Percentiles rank a stretch among this genome's conserved stretches.
These are phyloP conservation scores for Penstemon davidsonii DNA, from an alignment of 257 asterid species.

Conservation along the genomic window DNA sequence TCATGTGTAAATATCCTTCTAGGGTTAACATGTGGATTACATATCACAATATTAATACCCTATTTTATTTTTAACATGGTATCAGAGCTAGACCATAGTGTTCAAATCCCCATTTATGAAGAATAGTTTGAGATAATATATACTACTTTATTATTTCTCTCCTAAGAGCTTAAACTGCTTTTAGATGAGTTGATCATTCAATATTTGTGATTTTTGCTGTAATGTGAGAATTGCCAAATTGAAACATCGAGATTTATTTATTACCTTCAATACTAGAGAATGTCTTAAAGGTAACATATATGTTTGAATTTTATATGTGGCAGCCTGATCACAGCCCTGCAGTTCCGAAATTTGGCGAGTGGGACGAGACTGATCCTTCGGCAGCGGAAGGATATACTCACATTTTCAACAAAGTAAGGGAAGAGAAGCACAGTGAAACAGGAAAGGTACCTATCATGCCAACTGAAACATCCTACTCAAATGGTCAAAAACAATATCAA, in stretches of 20 bases:
- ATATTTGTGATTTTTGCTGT: neutral
- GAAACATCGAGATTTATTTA: neutral
- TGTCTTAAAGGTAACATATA: neutral
- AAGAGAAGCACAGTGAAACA: constrained; percentile 63
- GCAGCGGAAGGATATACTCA: constrained; percentile 77
- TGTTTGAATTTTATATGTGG: constrained; percentile 19
- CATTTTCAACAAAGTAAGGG: constrained; percentile 62
- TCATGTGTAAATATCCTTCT: too few relatives aligned
- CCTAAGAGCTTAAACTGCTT: too few relatives aligned
- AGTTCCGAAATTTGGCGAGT: constrained; percentile 83
- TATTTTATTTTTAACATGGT: too few relatives aligned
- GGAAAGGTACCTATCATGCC: constrained; percentile 70
- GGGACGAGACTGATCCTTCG: constrained; percentile 83
- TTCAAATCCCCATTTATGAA: too few relatives aligned
- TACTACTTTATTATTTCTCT: too few relatives aligned
- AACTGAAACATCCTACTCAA: constrained; percentile 51
- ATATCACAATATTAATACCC: too few relatives aligned
- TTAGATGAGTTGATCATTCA: too few relatives aligned
- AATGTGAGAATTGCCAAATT: neutral
- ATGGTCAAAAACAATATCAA: constrained; percentile 50
- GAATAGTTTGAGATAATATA: too few relatives aligned
- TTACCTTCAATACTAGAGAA: neutral
- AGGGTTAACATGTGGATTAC: too few relatives aligned
- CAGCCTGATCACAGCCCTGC: constrained; percentile 81
- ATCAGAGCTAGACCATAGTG: too few relatives aligned